Base-by-base conservation (phyloP, 2,329 filamentous ascomycete genomes). In the Alternaria panax region DNA sequence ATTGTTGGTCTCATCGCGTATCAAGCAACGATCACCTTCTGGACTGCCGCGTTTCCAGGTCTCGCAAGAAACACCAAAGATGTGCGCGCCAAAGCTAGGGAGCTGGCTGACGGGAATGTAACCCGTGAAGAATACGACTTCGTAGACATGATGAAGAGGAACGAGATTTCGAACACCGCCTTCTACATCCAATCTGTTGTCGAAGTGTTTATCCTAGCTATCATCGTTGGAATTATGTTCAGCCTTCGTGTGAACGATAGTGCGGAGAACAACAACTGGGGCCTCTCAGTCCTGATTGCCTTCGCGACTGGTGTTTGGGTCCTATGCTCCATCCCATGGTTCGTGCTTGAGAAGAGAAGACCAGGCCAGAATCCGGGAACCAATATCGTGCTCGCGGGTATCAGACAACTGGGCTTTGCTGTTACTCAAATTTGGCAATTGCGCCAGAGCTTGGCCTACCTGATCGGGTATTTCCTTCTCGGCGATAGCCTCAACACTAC, bases 401-500 rank as follows among this genome's bases (percentile, higher is more conserved):
- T 90, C 46, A 87, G 84, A 82, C 88, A 90, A 70, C 65, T 72
- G 1, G 83, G 80, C 57, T 80, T 86, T 62, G 88, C 88, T 0
- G 56, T 85, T 1, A 79, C 76, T 0, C 84, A 89, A 70, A 86
- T 90, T 14, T 88, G 86, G 85, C 83, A 85, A 36, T 76, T 91
- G 43, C 88, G 86, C 70, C 89, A 91, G 75, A 88, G 84, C 62
- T 73, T 90, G 27, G 79, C 89, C 18, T 91, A 90, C 72, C 82
- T 91, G 0, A 57, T 62, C 75, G 82, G 83, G 3, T 91, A 90
- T 69, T 90, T 91, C 71, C 79, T 91, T 2, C 83, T 91, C 0
- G 88, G 87, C n/a, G 89, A 91, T 74, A 88, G 86, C 1, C 80
- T 90, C 34, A 90, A 90, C 72, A 91, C 89, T 0, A 90, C 88